These are phyloP conservation scores for Emergomyces orientalis DNA, from an alignment of 2,329 filamentous ascomycete genomes.

Conservation along the genomic window DNA sequence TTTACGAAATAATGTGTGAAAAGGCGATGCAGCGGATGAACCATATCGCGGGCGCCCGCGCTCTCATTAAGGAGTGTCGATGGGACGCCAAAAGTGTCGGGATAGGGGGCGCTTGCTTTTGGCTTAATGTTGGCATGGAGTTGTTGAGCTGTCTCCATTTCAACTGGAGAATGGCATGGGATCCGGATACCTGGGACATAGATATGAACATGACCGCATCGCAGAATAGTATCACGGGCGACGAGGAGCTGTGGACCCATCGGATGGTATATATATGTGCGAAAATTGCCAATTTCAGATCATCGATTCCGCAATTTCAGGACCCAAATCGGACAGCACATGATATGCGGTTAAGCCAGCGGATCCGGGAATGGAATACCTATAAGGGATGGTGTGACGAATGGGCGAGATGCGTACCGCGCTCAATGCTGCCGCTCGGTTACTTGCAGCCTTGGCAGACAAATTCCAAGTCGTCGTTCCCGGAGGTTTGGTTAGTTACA, in stretches of 20 bases:
- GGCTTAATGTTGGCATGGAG: conserved; percentile 87
- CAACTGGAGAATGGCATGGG: conserved; percentile 79
- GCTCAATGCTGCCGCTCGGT: conserved; percentile 79
- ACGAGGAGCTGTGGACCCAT: conserved; percentile 79
- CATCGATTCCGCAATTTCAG: conserved; percentile 54
- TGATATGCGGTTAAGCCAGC: conserved; percentile 53
- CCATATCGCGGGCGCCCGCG: conserved; percentile 75
- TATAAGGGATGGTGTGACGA: conserved; percentile 73
- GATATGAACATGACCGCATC: conserved; percentile 61
- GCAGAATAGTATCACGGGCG: conserved; percentile 45
- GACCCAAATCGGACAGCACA: conserved; percentile 49
- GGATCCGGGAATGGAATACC: conserved; percentile 65
- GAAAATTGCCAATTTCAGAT: conserved; percentile 77
- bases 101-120: conserved; percentile 82
- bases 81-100: conserved; percentile 76
- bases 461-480: conserved; percentile 63
- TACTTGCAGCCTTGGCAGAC: conserved; percentile 63
- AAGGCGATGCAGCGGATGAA: conserved; percentile 72
- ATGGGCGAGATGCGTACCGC: conserved; percentile 70
- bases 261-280: conserved; percentile 81
- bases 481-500: conserved; percentile 65
- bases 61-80: conserved; percentile 77
- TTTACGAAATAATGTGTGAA: conserved; percentile 89
- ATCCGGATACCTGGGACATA: conserved; percentile 82
- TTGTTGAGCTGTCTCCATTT: conserved; percentile 79